Conservation (phyloP, 441 rosid genomes). For the Erysimum pusillum region DNA sequence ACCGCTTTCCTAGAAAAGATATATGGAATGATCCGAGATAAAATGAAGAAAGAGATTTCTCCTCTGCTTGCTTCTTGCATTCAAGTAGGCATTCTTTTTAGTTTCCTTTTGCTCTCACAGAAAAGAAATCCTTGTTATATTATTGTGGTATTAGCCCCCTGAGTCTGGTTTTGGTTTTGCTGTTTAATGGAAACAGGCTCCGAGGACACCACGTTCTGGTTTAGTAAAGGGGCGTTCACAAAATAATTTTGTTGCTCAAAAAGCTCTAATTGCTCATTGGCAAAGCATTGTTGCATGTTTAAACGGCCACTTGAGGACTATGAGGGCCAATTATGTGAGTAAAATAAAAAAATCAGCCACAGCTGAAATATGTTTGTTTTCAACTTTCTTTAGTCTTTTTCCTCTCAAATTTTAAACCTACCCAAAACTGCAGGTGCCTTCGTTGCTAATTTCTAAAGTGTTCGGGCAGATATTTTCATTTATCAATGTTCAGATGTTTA, state of each 20-base stretch:
- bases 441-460: constrained; percentile 61
- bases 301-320: constrained; percentile 57
- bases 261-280: constrained; percentile 77
- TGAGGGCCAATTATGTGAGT: constrained; percentile 74
- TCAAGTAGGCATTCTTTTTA: constrained; percentile 55
- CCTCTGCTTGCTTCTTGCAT: constrained; percentile 76
- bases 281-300: constrained; percentile 71
- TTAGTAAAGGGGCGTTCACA: constrained; percentile 74
- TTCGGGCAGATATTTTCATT: constrained; percentile 68
- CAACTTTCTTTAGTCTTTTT: constrained; percentile 16
- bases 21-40: constrained; percentile 81
- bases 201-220: constrained; percentile 73
- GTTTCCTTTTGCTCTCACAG: constrained; percentile 15
- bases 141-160: constrained; percentile 31
- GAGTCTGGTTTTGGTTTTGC: constrained; percentile 23
- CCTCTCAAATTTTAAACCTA: constrained; percentile 37
- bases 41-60: constrained; percentile 76
- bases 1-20: constrained; percentile 86
- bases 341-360: constrained; percentile 11
- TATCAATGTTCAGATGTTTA: constrained; percentile 69
- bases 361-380: constrained; percentile 23
- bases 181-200: constrained; percentile 60
- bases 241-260: constrained; percentile 69
- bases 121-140: constrained; percentile 7
- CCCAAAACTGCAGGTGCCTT: constrained; percentile 56